A percentile compares a stretch with the other conserved stretches of the same genome.
These are phyloP conservation scores for Penicillium sp. DNA, from an alignment of 2,329 filamentous ascomycete genomes.

Conservation along the genomic window DNA sequence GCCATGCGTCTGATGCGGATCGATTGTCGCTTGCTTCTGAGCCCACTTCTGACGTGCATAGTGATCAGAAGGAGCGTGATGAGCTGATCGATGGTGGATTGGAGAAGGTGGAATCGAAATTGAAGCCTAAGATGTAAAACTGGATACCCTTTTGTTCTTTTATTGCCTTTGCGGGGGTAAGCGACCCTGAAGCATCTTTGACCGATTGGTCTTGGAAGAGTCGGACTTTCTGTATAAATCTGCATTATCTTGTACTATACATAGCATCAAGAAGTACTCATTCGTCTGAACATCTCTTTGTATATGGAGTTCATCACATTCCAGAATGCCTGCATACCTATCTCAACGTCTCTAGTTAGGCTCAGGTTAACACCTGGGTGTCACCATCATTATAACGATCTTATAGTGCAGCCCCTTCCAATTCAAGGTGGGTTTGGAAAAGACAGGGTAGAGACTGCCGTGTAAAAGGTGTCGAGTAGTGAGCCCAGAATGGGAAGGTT, in stretches of 20 bases:
- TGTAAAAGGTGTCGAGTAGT: too few species aligned
- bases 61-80: conserved; percentile 20
- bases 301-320: neutral
- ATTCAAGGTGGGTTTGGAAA: too few species aligned
- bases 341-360: too few species aligned
- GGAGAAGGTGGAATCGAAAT: conserved; percentile 28
- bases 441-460: too few species aligned
- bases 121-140: conserved; percentile 25
- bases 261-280: conserved; percentile 27
- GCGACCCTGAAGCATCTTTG: conserved; percentile 19
- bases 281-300: conserved; percentile 11
- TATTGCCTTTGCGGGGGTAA: conserved; percentile 17
- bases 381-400: too few species aligned
- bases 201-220: conserved; percentile 6
- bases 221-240: conserved; percentile 17
- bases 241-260: conserved; percentile 28
- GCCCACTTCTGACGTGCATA: neutral
- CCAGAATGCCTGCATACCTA: too few species aligned
- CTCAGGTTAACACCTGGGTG: too few species aligned
- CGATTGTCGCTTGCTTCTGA: conserved; percentile 1
- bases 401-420: too few species aligned
- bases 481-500: too few species aligned
- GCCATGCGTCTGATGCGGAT: neutral
- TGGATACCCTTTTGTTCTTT: conserved; percentile 24
- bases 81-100: conserved; percentile 31